Evolutionary conservation across 495 filamentous ascomycete species (phyloP).

Genomic region (Aspergillus sclerotioniger): DNA sequence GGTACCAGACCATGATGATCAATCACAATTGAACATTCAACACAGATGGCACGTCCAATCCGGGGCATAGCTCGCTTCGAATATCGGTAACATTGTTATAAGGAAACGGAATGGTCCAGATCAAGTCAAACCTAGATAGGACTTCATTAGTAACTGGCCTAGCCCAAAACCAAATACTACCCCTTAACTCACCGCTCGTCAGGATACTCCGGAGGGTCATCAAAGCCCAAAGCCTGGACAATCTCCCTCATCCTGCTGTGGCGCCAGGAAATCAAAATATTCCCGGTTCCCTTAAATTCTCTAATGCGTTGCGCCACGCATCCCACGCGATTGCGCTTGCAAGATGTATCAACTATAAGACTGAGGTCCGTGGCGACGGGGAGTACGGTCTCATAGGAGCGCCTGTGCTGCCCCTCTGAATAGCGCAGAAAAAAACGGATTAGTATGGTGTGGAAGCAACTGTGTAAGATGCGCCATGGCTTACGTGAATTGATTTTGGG

Average conservation of each 20-base stretch:
- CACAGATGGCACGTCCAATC: constrained; percentile 29
- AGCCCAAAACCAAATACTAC: not conserved
- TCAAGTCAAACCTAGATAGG: constrained; percentile 39
- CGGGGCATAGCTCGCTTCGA: constrained; percentile 42
- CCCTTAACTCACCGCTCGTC: constrained; percentile 27
- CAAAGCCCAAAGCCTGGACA: constrained; percentile 19
- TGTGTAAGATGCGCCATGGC: constrained; percentile 7
- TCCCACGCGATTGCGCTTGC: constrained; percentile 24
- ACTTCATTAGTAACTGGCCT: constrained; percentile 11
- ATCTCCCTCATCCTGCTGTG: constrained; percentile 26
- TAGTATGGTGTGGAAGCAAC: not conserved
- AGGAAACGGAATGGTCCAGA: constrained; percentile 47
- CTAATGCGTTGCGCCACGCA: constrained; percentile 26
- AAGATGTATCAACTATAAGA: constrained; percentile 43
- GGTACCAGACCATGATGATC: constrained; percentile 2
- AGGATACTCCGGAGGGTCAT: constrained; percentile 24
- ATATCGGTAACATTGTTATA: constrained; percentile 38
- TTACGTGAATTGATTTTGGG: constrained; percentile 31
- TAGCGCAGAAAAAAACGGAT: not conserved
- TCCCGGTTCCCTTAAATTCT: constrained; percentile 24
- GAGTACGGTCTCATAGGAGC: constrained; percentile 48
- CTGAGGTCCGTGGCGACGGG: constrained; percentile 49
- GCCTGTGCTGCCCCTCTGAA: constrained; percentile 42
- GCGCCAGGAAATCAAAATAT: constrained; percentile 36
- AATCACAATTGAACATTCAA: constrained; percentile 23